Percentiles rank a stretch among this genome's conserved stretches.
These are phyloP conservation scores for Trichoderma virens DNA, from an alignment of 495 filamentous ascomycete species.

Conservation along the genomic window DNA sequence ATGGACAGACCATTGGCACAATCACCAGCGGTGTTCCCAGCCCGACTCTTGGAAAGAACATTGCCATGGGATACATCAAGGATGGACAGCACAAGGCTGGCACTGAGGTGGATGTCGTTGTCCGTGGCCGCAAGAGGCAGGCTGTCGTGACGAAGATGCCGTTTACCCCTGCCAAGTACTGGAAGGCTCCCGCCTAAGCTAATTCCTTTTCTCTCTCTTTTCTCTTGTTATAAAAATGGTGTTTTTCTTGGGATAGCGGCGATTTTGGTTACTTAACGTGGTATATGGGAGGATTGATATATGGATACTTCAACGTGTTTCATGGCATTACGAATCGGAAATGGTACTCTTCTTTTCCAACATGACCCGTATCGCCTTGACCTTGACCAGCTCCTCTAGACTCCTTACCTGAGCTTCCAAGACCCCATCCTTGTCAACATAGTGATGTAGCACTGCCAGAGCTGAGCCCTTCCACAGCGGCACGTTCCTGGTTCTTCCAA, in stretches of 20 bases:
- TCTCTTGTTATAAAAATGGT: no score
- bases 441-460: neutral
- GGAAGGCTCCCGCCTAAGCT: conserved; percentile 2
- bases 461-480: neutral
- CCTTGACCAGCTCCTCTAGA: neutral
- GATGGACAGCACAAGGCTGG: conserved; percentile 78
- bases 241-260: neutral
- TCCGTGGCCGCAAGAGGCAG: conserved; percentile 73
- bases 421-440: neutral
- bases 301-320: conserved; percentile 8
- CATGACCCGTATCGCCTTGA: neutral
- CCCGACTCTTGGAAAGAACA: conserved; percentile 76
- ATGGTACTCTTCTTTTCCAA: neutral
- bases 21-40: conserved; percentile 88
- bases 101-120: conserved; percentile 71
- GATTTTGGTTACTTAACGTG: neutral
- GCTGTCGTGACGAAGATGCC: conserved; percentile 88
- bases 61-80: conserved; percentile 93
- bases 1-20: conserved; percentile 46
- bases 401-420: neutral
- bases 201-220: neutral
- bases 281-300: neutral
- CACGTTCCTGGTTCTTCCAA: neutral
- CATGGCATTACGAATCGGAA: neutral
- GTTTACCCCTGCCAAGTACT: conserved; percentile 71